A percentile compares a stretch with the other conserved stretches of the same genome.
phyloP scores from a whole-genome alignment of 2,329 filamentous ascomycete species.

The Chaetothyriales sp. region DNA sequence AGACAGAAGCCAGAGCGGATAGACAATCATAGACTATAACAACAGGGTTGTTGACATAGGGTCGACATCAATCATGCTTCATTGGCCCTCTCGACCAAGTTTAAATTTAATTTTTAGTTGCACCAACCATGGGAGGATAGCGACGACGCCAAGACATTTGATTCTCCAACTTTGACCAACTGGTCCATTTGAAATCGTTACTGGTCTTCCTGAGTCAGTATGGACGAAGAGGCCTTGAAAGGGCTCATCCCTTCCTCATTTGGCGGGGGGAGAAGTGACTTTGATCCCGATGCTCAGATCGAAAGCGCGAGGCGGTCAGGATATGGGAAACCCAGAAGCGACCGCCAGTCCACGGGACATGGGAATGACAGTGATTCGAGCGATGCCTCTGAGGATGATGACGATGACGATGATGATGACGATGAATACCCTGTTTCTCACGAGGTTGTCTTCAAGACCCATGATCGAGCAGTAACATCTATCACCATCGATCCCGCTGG shows the following conservation, averaged over 20 bases:
- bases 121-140: no score
- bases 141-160: no score
- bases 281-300: slow-evolving; percentile 67
- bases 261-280: slow-evolving; percentile 60
- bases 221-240: slow-evolving; percentile 31
- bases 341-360: slow-evolving; percentile 20
- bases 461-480: slow-evolving; percentile 73
- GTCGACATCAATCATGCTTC: no score
- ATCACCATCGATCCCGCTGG: slow-evolving; percentile 74
- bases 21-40: no score
- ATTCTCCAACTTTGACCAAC: background rate
- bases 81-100: no score
- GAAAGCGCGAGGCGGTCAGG: slow-evolving; percentile 54
- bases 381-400: slow-evolving; percentile 43
- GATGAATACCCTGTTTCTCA: slow-evolving; percentile 89
- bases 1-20: no score
- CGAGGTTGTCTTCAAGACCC: slow-evolving; percentile 81
- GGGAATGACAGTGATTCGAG: slow-evolving; percentile 25
- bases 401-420: slow-evolving; percentile 59
- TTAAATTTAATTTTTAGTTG: no score
- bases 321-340: slow-evolving; percentile 15
- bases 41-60: no score
- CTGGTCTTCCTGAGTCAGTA: slow-evolving; percentile 1
- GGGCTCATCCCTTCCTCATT: slow-evolving; percentile 67
- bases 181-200: background rate